Base-by-base conservation (phyloP, 2,329 filamentous ascomycete genomes). In the Scedosporium minutisporum region DNA sequence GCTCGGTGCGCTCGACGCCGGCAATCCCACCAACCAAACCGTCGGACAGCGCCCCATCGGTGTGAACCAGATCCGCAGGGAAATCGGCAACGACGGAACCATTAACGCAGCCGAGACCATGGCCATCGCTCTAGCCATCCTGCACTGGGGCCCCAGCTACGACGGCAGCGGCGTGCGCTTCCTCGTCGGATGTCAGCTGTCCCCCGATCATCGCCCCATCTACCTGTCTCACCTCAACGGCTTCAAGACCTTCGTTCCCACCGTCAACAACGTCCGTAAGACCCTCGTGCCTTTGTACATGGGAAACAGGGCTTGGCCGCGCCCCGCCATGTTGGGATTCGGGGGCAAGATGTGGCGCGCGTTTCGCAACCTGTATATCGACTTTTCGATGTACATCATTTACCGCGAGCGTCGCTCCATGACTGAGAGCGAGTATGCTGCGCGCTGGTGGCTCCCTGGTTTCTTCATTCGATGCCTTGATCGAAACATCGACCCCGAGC, bases 281-380 rank as follows among this genome's bases (percentile, higher is more conserved):
- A 21, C 2, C 18, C 60, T 61, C 4, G 60, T 57, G 29, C 27
- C 46, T 6, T n/a, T 27, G 10, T 61, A 23, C 21, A 14, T 42
- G 2, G 29, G n/a, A 5, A 61, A 61, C 60, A 44, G 42, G 29
- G 16, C 42, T n/a, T 61, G 21, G 14, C 60, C 60, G 27, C 48
- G 60, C n/a, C 60, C 60, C 4, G 18, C 25, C 18, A 14, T 61
- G 4, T 7, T 1, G 14, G 42, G 23, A 4, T 53, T 61, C 48
- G 29, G 10, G 29, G 42, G 27, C 27, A 14, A 55, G 46, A 41
- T 61, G 44, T 61, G 60, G 60, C 29, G 51, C 29, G 60, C 48
- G 6, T 61, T 61, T 18, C 60, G 60, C 18, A 61, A 7, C 9
- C n/a, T 61, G 29, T 61, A 61, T 41, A n/a, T 61, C 60, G 60